phyloP scores from a whole-genome alignment of 2,329 filamentous ascomycete species.

The Exophiala lecanii-corni region DNA sequence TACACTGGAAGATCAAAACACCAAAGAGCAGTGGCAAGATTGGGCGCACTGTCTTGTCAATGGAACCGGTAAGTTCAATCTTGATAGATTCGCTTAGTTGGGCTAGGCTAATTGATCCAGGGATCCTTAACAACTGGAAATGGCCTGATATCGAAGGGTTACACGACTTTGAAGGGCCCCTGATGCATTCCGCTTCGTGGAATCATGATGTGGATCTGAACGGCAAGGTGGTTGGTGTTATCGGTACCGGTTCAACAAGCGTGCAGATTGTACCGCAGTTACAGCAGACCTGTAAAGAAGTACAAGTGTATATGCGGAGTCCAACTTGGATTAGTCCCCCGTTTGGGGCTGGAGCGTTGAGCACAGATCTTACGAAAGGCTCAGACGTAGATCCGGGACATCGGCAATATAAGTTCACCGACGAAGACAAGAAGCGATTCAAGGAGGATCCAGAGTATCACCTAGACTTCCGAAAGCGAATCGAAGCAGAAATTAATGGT shows the following conservation, averaged over 20 bases:
- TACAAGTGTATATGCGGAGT: slow-evolving; percentile 17
- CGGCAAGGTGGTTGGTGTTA: slow-evolving; percentile 24
- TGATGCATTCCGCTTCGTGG: slow-evolving; percentile 33
- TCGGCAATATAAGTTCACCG: slow-evolving; percentile 17
- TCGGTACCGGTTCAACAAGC: slow-evolving; percentile 26
- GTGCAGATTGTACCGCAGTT: slow-evolving; percentile 34
- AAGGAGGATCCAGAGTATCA: slow-evolving; percentile 23
- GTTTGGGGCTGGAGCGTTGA: slow-evolving; percentile 14
- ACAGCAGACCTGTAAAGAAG: slow-evolving; percentile 31
- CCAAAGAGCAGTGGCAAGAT: slow-evolving; percentile 21
- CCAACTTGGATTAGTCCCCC: slow-evolving; percentile 17
- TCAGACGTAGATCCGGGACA: slow-evolving; percentile 15
- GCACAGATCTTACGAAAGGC: slow-evolving; percentile 10
- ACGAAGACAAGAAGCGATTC: slow-evolving; percentile 17
- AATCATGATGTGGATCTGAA: slow-evolving; percentile 28
- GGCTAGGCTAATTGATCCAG: slow-evolving; percentile 36
- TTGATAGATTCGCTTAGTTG: no score
- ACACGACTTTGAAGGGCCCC: slow-evolving; percentile 32
- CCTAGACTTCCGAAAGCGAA: slow-evolving; percentile 28
- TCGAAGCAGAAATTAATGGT: slow-evolving; percentile 28
- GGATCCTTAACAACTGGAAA: slow-evolving; percentile 35
- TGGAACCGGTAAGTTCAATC: slow-evolving; percentile 29
- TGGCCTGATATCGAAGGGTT: slow-evolving; percentile 36
- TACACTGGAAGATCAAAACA: slow-evolving; percentile 27
- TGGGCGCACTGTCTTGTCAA: slow-evolving; percentile 32